A percentile compares a stretch with the other conserved stretches of the same genome.
Evolutionary conservation across 192 early-diverging fungal species (phyloP).

Genomic region (Coemansia sp.): DNA sequence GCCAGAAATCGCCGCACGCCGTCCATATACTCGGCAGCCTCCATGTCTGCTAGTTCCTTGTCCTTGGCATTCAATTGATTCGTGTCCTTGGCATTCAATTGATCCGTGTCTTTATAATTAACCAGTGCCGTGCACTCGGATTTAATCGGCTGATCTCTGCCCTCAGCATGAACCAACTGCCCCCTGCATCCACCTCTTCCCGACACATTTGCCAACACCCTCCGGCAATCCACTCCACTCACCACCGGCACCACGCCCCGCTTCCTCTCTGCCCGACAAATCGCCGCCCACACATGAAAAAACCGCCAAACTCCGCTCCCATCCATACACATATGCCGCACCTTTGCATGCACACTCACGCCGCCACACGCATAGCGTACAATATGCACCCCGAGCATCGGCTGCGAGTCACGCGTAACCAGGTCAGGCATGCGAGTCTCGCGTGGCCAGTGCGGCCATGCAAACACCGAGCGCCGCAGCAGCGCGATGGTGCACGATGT

Average conservation of each 20-base stretch:
- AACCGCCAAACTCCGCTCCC: constrained; percentile 31
- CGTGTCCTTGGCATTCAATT: no score
- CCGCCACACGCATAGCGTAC: constrained; percentile 40
- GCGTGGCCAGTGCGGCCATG: constrained; percentile 24
- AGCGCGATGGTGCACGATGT: not conserved
- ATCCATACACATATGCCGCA: constrained; percentile 36
- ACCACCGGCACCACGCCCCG: no score
- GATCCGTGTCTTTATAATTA: no score
- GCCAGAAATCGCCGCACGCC: not conserved
- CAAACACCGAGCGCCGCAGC: constrained; percentile 3
- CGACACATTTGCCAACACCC: no score
- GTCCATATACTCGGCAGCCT: not conserved
- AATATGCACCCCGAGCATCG: constrained; percentile 30
- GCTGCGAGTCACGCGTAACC: constrained; percentile 2
- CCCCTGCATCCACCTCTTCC: no score
- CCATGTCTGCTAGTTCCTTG: no score
- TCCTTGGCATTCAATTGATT: no score
- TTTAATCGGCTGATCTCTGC: no score
- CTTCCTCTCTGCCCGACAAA: not conserved
- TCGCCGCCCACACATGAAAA: constrained; percentile 19
- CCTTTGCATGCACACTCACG: constrained; percentile 32
- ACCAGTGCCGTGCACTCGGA: no score
- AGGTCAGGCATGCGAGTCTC: constrained; percentile 12
- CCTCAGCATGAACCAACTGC: no score
- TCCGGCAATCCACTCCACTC: no score